Conservation (phyloP, 257 asterid species). For the Coffea eugenioides region DNA sequence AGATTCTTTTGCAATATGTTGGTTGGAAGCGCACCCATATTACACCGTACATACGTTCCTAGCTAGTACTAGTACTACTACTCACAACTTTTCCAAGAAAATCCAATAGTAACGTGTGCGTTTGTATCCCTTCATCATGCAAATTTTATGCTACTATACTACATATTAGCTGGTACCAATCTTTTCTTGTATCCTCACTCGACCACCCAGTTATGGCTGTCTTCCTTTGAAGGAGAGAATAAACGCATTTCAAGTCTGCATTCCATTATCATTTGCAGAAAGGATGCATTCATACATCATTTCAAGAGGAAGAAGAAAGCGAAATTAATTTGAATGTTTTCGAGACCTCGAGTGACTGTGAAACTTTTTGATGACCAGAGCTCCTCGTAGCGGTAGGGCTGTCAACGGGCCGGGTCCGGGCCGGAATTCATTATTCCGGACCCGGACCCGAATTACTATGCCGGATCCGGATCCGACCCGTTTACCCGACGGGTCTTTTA, state of each 20-base stretch:
- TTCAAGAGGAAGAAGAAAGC: conserved; percentile 2
- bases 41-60: conserved; percentile 20
- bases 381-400: too few species aligned
- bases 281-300: background rate
- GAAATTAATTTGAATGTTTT: background rate
- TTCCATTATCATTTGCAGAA: conserved; percentile 10
- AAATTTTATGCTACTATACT: background rate
- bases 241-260: conserved; percentile 17
- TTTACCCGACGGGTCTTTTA: too few species aligned
- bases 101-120: background rate
- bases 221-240: conserved; percentile 1
- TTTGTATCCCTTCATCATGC: background rate
- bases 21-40: conserved; percentile 68
- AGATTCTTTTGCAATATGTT: conserved; percentile 79
- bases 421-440: too few species aligned
- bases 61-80: conserved; percentile 1
- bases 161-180: background rate
- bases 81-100: conserved; percentile 12
- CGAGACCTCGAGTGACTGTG: background rate
- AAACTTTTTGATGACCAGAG: background rate
- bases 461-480: too few species aligned
- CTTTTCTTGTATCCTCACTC: conserved; percentile 7
- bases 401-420: too few species aligned
- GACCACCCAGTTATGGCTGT: conserved; percentile 4
- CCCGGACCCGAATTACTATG: too few species aligned